Evolutionary conservation across 1,284 basidiomycete genomes (phyloP).

Genomic region (Mycena sp.): DNA sequence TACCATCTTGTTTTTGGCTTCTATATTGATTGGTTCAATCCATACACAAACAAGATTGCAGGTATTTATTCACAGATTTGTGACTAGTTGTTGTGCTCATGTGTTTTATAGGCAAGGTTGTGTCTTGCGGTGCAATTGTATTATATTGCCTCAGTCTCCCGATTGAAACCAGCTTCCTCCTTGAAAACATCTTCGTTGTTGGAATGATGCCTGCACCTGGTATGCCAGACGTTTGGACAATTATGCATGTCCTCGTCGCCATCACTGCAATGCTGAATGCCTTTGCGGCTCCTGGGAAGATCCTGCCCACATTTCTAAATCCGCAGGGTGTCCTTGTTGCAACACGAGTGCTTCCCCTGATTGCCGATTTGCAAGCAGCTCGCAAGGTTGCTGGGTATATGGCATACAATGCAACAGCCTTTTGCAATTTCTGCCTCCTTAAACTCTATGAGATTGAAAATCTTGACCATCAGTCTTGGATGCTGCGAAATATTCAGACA

Average conservation of each 20-base stretch:
- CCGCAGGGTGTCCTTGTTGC: slow-evolving; percentile 35
- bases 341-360: slow-evolving; percentile 34
- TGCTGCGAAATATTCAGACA: slow-evolving; percentile 15
- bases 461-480: slow-evolving; percentile 28
- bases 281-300: slow-evolving; percentile 13
- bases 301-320: slow-evolving; percentile 29
- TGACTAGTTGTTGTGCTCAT: background rate
- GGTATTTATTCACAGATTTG: slow-evolving; percentile 1
- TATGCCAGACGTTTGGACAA: slow-evolving; percentile 23
- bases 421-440: slow-evolving; percentile 41
- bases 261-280: slow-evolving; percentile 9
- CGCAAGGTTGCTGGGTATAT: slow-evolving; percentile 41
- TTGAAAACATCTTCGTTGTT: slow-evolving; percentile 36
- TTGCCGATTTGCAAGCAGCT: slow-evolving; percentile 43
- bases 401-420: slow-evolving; percentile 25
- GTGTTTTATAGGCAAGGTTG: slow-evolving; percentile 22
- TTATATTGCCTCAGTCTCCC: slow-evolving; percentile 39
- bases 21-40: slow-evolving; percentile 39
- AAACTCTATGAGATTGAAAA: slow-evolving; percentile 15
- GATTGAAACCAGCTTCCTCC: slow-evolving; percentile 25
- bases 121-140: slow-evolving; percentile 37
- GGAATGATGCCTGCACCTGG: slow-evolving; percentile 36
- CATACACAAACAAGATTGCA: slow-evolving; percentile 30
- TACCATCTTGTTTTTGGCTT: slow-evolving; percentile 32
- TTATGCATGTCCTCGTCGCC: slow-evolving; percentile 21